These are phyloP conservation scores for Albophoma yamanashiensis DNA, from an alignment of 2,329 filamentous ascomycete species.

Conservation along the genomic window DNA sequence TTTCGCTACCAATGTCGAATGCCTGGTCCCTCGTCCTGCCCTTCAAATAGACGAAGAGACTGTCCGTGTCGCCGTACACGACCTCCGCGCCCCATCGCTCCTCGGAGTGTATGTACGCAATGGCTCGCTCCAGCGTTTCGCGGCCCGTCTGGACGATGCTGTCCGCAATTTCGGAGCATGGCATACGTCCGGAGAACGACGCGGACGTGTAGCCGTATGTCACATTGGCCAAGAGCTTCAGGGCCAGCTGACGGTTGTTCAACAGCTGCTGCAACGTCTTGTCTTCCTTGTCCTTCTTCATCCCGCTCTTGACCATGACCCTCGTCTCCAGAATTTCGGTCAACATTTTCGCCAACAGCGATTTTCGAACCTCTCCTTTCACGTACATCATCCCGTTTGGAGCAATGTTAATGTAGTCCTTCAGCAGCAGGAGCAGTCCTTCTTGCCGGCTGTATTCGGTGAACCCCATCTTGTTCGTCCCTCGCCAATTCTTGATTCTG, in stretches of 20 bases:
- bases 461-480: slow-evolving; percentile 90
- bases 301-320: slow-evolving; percentile 95
- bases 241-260: slow-evolving; percentile 85
- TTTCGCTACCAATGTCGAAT: slow-evolving; percentile 87
- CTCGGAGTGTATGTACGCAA: slow-evolving; percentile 83
- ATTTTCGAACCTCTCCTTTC: slow-evolving; percentile 77
- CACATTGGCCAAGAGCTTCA: slow-evolving; percentile 97
- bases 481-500: slow-evolving; percentile 77
- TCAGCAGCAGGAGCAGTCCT: slow-evolving; percentile 63
- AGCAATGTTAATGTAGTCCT: slow-evolving; percentile 81
- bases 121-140: slow-evolving; percentile 88
- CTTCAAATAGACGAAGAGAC: slow-evolving; percentile 80
- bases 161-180: slow-evolving; percentile 94
- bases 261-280: slow-evolving; percentile 74
- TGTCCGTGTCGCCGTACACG: slow-evolving; percentile 96
- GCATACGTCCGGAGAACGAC: slow-evolving; percentile 94
- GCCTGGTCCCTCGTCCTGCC: slow-evolving; percentile 81
- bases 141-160: slow-evolving; percentile 94
- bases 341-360: slow-evolving; percentile 90
- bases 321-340: slow-evolving; percentile 91
- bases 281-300: slow-evolving; percentile 89
- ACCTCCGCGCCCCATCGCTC: slow-evolving; percentile 88
- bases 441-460: slow-evolving; percentile 72
- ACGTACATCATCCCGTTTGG: slow-evolving; percentile 97
- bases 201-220: slow-evolving; percentile 98